Percentiles rank a stretch among this genome's conserved stretches.
Conservation (phyloP, 2,329 filamentous ascomycete species). For the Talaromyces sp. region DNA sequence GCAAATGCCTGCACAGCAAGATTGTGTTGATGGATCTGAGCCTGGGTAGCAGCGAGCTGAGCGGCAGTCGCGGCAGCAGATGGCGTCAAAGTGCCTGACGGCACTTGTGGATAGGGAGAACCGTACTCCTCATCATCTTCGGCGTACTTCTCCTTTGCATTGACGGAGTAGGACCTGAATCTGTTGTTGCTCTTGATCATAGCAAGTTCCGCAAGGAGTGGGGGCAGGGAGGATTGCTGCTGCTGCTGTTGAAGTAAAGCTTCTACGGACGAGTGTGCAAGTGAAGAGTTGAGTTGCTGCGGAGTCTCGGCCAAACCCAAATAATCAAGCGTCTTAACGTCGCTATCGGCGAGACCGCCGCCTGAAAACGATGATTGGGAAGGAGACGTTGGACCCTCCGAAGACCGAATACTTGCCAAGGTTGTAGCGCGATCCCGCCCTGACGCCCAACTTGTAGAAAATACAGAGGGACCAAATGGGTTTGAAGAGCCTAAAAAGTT, state of each 20-base stretch:
- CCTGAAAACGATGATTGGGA: conserved; percentile 79
- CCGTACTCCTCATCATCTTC: conserved; percentile 77
- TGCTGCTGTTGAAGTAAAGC: conserved; percentile 45
- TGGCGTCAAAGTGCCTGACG: conserved; percentile 57
- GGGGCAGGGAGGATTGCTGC: conserved; percentile 46
- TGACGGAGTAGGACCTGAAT: conserved; percentile 96
- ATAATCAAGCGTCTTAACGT: conserved; percentile 92
- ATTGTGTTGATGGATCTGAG: conserved; percentile 80
- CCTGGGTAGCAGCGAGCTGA: conserved; percentile 57
- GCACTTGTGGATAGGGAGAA: conserved; percentile 52
- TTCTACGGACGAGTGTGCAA: conserved; percentile 58
- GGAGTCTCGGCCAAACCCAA: conserved; percentile 91
- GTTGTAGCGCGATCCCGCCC: conserved; percentile 81
- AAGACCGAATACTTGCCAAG: conserved; percentile 81
- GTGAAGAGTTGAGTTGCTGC: conserved; percentile 67
- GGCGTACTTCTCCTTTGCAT: conserved; percentile 95
- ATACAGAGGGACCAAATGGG: conserved; percentile 85
- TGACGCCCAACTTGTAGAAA: conserved; percentile 77
- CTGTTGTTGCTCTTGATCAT: conserved; percentile 76
- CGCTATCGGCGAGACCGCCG: conserved; percentile 77
- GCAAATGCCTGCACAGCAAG: conserved; percentile 89
- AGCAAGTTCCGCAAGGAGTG: conserved; percentile 69
- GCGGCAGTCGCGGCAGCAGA: conserved; percentile 53
- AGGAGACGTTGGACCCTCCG: conserved; percentile 81
- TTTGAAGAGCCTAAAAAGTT: conserved; percentile 51